Base-by-base conservation (phyloP, 2,329 filamentous ascomycete species). In the Sporothrix sp. region DNA sequence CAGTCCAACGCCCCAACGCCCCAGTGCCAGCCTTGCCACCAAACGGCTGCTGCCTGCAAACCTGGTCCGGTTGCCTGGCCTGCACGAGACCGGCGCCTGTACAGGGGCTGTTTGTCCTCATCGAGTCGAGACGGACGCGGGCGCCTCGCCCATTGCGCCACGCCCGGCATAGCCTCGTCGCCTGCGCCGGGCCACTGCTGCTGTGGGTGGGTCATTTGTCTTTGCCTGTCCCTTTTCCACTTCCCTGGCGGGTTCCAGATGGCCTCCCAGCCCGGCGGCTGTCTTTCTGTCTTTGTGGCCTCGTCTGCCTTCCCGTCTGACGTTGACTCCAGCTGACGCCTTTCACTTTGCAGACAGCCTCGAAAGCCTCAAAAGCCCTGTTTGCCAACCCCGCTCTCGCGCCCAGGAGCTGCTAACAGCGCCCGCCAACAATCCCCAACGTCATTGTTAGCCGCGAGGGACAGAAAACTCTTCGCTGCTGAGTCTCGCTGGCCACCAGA, bases 401-500 rank as follows among this genome's bases (percentile, higher is more conserved):
- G 43, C 30, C 43, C 20, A 42, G 10, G 21, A n/a, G 16, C 47
- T 54, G 37, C 51, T 53, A 50, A 52, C 48, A 50, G 30, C 40
- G n/a, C 37, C 44, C 45, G 45, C 47, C 51, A 52, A 48, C 47
- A 42, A 43, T 16, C 36, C 32, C 49, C 43, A 57, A 55, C 55
- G 55, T 57, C 53, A 55, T 57, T 57, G 53, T 47, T 54, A 55
- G 51, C 49, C 39, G 32, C 49, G 43, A 37, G 16, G 47, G 18
- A n/a, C 27, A 28, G 25, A 43, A 54, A 56, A 49, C 48, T 55
- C 50, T 53, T 50, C 49, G 38, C 43, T 30, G 50, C 48, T 48
- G 38, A 37, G 21, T 25, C 20, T 46, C 11, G 30, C 38, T 16
- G 32, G 14, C 51, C 46, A 48, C 52, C 48, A 52, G 52, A 49